phyloP scores from a whole-genome alignment of 1,139 yeast genomes.

The Diutina pseudorugosa region DNA sequence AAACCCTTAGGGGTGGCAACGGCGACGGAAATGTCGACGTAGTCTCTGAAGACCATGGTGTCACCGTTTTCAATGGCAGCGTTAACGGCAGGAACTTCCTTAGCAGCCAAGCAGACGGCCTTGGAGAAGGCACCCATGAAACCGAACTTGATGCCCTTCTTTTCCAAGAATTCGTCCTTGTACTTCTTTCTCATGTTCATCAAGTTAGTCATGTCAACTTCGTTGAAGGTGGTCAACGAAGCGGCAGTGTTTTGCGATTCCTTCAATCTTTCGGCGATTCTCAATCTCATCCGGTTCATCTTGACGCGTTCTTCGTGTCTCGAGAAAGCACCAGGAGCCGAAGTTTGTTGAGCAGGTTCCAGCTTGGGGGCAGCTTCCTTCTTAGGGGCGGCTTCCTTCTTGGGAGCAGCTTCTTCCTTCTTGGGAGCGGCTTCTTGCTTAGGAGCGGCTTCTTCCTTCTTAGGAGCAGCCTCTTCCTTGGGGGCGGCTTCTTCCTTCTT shows the following conservation, averaged over 20 bases:
- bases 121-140: slow-evolving; percentile 98
- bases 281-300: slow-evolving; percentile 99
- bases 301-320: slow-evolving; percentile 88
- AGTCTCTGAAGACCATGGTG: slow-evolving; percentile 92
- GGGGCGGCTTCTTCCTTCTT: slow-evolving; percentile 15
- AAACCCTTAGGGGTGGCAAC: slow-evolving; percentile 99
- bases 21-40: slow-evolving; percentile 90
- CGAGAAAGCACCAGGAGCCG: slow-evolving; percentile 49
- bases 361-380: slow-evolving; percentile 7
- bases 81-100: slow-evolving; percentile 90
- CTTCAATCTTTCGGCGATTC: slow-evolving; percentile 98
- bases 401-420: slow-evolving; percentile 11
- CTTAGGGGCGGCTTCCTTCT: slow-evolving; percentile 12
- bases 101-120: slow-evolving; percentile 88
- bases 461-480: slow-evolving; percentile 13
- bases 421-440: slow-evolving; percentile 12
- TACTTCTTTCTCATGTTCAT: slow-evolving; percentile 92
- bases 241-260: slow-evolving; percentile 99
- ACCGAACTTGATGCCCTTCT: slow-evolving; percentile 90
- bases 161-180: slow-evolving; percentile 92
- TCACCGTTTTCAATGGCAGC: slow-evolving; percentile 90
- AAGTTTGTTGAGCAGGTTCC: slow-evolving; percentile 13
- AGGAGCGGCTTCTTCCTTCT: slow-evolving; percentile 12
- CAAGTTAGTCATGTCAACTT: slow-evolving; percentile 89
- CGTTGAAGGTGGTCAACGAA: slow-evolving; percentile 93